Base-by-base conservation (phyloP, 148 eudicot genomes). In the Spergularia bocconei region DNA sequence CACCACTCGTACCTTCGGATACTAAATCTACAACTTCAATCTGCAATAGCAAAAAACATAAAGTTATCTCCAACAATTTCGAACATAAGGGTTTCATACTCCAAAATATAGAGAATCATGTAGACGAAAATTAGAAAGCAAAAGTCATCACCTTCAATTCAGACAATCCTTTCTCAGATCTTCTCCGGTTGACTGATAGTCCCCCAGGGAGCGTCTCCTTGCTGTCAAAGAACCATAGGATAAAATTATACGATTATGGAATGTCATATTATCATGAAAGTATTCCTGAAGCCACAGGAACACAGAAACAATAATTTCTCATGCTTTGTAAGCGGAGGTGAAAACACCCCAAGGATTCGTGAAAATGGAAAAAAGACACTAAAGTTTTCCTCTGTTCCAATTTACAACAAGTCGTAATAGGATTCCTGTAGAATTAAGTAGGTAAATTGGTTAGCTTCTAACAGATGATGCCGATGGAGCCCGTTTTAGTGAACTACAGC, bases 21-120 rank as follows among this genome's bases (percentile, higher is more conserved):
- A 92, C 89, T 75, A 92, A 81, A 82, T 92, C 93, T 4, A 95
- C 97, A 48, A 95, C 93, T 88, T 95, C 99, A 81, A 95, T 84
- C 99, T 95, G 87, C 83, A 86, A 19, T n/a, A 19, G 0, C 16
- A 50, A 63, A 64, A 64, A 21, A 58, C 52, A 19, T 25, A 38
- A 0, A 10, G 21, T 23, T 7, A 21, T 56, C 39, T 47, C 71
- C 36, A 33, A 7, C 61, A 29, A 8, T 65, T 41, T n/a, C 21
- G 11, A 19, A 59, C 13, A 23, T 2, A 12, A 33, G 13, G 11
- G 12, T 60, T 60, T 23, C 1, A 1, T 29, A 29, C 33, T 29
- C 2, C 33, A 29, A 6, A 20, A 2, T 14, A 17, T 13, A 73
- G 39, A 33, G 6, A 70, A 44, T n/a, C 47, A 65, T 13, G 41